These are phyloP conservation scores for Fusarium beomiforme DNA, from an alignment of 2,329 filamentous ascomycete genomes.

Conservation along the genomic window DNA sequence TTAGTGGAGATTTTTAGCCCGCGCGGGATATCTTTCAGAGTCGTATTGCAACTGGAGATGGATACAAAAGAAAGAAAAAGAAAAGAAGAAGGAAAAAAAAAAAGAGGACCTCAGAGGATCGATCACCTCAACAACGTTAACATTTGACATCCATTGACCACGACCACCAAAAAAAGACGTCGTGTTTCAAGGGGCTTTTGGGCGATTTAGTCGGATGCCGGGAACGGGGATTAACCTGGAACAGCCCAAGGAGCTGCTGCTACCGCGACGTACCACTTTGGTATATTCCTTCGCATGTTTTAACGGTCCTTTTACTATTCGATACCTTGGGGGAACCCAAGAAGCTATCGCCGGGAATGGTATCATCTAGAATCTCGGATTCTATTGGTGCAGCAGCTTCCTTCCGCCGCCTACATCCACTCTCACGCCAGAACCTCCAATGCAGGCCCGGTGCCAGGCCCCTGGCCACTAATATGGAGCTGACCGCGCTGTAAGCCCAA, in stretches of 20 bases:
- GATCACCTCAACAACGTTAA: neutral
- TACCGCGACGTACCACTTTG: neutral
- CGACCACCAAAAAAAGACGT: neutral
- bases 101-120: neutral
- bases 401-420: conserved; percentile 23
- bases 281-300: neutral
- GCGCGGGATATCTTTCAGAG: conserved; percentile 2
- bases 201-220: neutral
- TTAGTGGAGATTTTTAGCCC: neutral
- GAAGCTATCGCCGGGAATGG: conserved; percentile 3
- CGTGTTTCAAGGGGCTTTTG: conserved; percentile 34
- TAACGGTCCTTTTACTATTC: neutral
- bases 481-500: conserved; percentile 6
- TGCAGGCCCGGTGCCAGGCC: conserved; percentile 1
- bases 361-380: neutral
- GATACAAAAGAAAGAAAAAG: neutral
- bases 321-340: neutral
- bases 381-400: conserved; percentile 14
- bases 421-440: conserved; percentile 30
- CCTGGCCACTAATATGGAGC: neutral
- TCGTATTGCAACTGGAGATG: conserved; percentile 16
- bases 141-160: neutral
- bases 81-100: neutral
- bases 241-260: neutral
- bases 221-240: conserved; percentile 13